These are phyloP conservation scores for Botrytis sinoallii DNA, from an alignment of 2,329 filamentous ascomycete genomes.

Conservation along the genomic window DNA sequence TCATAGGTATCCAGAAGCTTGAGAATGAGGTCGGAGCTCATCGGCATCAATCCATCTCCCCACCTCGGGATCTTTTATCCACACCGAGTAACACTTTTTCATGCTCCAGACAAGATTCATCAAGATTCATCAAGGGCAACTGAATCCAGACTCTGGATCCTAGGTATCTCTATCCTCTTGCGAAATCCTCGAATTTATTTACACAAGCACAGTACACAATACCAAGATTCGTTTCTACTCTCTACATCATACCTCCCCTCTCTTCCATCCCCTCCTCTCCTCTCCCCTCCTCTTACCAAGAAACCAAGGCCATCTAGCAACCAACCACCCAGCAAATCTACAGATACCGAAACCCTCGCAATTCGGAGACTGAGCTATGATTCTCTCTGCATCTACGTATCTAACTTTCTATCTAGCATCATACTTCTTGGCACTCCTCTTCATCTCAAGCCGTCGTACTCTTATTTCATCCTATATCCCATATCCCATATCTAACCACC, in stretches of 20 bases:
- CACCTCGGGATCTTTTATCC: constrained; percentile 16
- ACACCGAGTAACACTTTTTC: not conserved
- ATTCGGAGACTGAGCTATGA: not conserved
- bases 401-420: not conserved
- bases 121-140: not conserved
- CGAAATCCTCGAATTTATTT: not conserved
- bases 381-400: not conserved
- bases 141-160: not conserved
- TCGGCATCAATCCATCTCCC: not conserved
- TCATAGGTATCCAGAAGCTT: not conserved
- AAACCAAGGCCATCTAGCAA: not conserved
- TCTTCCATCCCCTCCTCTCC: not conserved
- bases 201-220: not conserved
- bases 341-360: constrained; percentile 1
- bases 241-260: no score
- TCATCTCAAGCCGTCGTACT: not conserved
- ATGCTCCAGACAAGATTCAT: not conserved
- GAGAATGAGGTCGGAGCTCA: not conserved
- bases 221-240: not conserved
- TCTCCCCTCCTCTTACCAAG: no score
- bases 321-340: not conserved
- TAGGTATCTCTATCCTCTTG: not conserved
- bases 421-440: not conserved
- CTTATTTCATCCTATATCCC: not conserved
- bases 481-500: no score